These are phyloP conservation scores for Xenoacremonium recifei DNA, from an alignment of 2,329 filamentous ascomycete genomes.

Conservation along the genomic window DNA sequence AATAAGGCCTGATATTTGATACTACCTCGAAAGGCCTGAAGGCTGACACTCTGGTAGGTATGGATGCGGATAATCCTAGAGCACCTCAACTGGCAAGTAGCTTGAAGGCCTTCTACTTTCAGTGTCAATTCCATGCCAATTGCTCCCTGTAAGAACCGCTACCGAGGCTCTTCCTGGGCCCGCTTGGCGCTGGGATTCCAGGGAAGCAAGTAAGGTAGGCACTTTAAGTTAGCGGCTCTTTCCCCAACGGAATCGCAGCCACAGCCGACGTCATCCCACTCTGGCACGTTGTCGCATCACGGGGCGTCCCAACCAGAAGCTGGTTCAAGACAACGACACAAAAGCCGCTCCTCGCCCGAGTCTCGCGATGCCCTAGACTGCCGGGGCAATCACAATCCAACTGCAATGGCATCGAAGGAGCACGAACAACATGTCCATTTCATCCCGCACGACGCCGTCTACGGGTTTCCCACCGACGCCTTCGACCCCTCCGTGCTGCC, in stretches of 20 bases:
- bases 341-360: too few species aligned
- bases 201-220: too few species aligned
- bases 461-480: constrained; percentile 60
- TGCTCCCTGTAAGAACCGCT: neutral
- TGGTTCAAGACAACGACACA: too few species aligned
- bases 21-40: too few species aligned
- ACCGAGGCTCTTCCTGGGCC: neutral
- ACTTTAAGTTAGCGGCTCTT: neutral
- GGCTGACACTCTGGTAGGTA: too few species aligned
- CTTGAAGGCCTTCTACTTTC: too few species aligned
- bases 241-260: constrained; percentile 26
- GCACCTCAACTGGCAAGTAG: too few species aligned
- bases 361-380: constrained; percentile 10
- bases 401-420: constrained; percentile 12
- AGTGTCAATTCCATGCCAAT: neutral
- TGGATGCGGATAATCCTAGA: too few species aligned
- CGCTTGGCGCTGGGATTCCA: too few species aligned
- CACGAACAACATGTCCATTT: constrained; percentile 18
- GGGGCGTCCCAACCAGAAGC: constrained; percentile 18
- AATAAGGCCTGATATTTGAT: too few species aligned
- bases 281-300: constrained; percentile 19
- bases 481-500: constrained; percentile 72
- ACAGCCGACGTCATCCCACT: constrained; percentile 27
- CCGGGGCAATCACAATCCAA: too few species aligned
- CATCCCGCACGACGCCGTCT: constrained; percentile 31